Conservation (phyloP, 2,329 filamentous ascomycete species). For the Aureobasidium sp. region DNA sequence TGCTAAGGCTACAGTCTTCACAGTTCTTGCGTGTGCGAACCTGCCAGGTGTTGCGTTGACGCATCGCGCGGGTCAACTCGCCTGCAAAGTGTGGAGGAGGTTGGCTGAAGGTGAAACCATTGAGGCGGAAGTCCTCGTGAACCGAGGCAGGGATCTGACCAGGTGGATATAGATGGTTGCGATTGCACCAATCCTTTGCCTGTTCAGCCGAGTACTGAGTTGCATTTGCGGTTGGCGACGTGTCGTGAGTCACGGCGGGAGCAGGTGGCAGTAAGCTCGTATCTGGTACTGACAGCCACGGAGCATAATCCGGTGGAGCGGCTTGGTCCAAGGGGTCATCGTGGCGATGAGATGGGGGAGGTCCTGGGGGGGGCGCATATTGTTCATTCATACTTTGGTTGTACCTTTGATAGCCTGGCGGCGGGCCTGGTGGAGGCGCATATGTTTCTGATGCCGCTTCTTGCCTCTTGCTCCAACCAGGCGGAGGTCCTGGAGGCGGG, state of each 20-base stretch:
- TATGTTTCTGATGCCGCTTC: conserved; percentile 15
- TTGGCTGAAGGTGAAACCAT: conserved; percentile 40
- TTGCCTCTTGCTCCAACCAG: conserved; percentile 16
- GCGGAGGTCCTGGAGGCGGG: conserved; percentile 26
- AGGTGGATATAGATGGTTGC: conserved; percentile 50
- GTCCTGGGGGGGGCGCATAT: conserved; percentile 29
- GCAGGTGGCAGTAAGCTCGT: conserved; percentile 64
- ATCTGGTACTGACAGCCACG: conserved; percentile 67
- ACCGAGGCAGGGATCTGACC: conserved; percentile 25
- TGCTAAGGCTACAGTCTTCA: conserved; percentile 56
- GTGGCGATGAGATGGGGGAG: conserved; percentile 24
- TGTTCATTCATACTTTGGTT: conserved; percentile 12
- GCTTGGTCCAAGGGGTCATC: conserved; percentile 11
- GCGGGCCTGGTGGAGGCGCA: conserved; percentile 24
- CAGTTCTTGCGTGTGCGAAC: conserved; percentile 30
- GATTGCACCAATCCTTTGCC: conserved; percentile 56
- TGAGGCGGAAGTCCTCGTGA: conserved; percentile 1
- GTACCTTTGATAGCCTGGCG: conserved; percentile 16
- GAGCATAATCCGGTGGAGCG: conserved; percentile 52
- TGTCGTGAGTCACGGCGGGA: conserved; percentile 56
- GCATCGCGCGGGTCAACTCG: conserved; percentile 23
- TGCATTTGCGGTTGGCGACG: conserved; percentile 61
- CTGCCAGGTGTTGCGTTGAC: conserved; percentile 30
- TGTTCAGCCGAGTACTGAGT: conserved; percentile 53
- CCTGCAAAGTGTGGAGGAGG: conserved; percentile 35